Conservation (phyloP, 768 basidiomycete genomes). For the Hortiboletus flavorubellus region DNA sequence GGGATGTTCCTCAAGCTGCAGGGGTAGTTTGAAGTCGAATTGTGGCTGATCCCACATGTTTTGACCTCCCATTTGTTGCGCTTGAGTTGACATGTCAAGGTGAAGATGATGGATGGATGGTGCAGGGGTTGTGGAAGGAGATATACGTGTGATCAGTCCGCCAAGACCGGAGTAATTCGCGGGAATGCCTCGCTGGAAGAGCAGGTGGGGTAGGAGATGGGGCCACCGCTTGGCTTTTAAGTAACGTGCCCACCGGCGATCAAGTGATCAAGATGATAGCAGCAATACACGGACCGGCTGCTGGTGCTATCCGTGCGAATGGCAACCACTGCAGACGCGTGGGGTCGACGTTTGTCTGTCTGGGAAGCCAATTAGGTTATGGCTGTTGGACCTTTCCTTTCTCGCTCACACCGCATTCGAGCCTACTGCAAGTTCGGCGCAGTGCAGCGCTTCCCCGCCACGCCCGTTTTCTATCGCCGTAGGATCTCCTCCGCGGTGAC, state of each 20-base stretch:
- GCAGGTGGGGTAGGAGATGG: not conserved
- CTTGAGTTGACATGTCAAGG: constrained; percentile 24
- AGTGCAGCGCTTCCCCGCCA: not conserved
- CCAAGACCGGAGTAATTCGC: not conserved
- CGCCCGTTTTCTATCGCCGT: not conserved
- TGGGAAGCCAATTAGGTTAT: not conserved
- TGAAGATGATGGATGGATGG: not conserved
- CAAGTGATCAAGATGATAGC: not conserved
- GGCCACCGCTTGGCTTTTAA: constrained; percentile 1
- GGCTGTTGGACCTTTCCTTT: not conserved
- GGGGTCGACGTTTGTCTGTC: not conserved
- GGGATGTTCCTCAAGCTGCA: constrained; percentile 29
- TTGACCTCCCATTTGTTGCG: constrained; percentile 8
- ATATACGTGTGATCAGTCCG: constrained; percentile 2
- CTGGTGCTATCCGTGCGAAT: constrained; percentile 1
- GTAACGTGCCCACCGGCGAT: constrained; percentile 3
- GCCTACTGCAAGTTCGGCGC: not conserved
- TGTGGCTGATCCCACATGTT: constrained; percentile 19
- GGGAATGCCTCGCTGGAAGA: not conserved
- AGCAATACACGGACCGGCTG: constrained; percentile 7
- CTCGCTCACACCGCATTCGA: not conserved
- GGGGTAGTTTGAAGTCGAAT: constrained; percentile 14
- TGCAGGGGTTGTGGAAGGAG: not conserved
- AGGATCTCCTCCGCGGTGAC: not conserved
- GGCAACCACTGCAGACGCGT: not conserved